Percentiles rank a stretch among this genome's conserved stretches.
These are phyloP conservation scores for Elsinoe perseae DNA, from an alignment of 2,329 filamentous ascomycete genomes.

Conservation along the genomic window DNA sequence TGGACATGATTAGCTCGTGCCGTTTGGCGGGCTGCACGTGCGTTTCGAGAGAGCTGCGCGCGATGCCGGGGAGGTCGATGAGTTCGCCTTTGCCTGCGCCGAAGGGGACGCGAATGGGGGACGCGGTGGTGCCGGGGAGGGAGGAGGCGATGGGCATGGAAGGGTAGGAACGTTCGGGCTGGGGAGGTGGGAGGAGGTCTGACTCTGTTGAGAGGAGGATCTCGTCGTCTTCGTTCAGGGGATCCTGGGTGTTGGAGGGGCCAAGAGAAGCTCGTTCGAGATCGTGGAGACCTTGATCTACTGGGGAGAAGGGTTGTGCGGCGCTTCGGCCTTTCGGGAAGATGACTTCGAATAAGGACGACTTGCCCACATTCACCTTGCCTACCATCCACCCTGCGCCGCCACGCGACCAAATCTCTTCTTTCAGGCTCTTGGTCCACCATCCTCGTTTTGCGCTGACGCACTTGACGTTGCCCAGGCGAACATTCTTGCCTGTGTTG, in stretches of 20 bases:
- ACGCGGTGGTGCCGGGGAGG: conserved; percentile 87
- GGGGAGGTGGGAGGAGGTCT: conserved; percentile 65
- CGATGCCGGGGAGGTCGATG: conserved; percentile 82
- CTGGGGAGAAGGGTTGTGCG: not conserved
- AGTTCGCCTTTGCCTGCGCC: conserved; percentile 80
- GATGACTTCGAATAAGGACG: conserved; percentile 76
- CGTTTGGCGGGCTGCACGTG: conserved; percentile 62
- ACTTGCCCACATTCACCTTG: conserved; percentile 98
- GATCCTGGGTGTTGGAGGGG: not conserved
- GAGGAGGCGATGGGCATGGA: conserved; percentile 79
- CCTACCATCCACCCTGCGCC: conserved; percentile 93
- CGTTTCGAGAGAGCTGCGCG: conserved; percentile 62
- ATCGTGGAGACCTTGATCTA: not conserved
- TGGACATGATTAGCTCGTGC: conserved; percentile 67
- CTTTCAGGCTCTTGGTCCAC: conserved; percentile 84
- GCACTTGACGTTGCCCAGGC: conserved; percentile 79
- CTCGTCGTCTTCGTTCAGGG: conserved; percentile 21
- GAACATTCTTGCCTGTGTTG: conserved; percentile 56
- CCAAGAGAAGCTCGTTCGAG: conserved; percentile 6
- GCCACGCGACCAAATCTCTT: conserved; percentile 74
- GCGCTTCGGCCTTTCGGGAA: conserved; percentile 61
- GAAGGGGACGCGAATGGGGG: conserved; percentile 87
- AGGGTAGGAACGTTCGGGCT: conserved; percentile 66
- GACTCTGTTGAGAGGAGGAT: conserved; percentile 16
- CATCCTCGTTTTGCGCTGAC: conserved; percentile 80